Evolutionary conservation across 768 basidiomycete genomes (phyloP), one percentile per base, ranked within the genome.

Genomic region (Lactarius quietus): DNA sequence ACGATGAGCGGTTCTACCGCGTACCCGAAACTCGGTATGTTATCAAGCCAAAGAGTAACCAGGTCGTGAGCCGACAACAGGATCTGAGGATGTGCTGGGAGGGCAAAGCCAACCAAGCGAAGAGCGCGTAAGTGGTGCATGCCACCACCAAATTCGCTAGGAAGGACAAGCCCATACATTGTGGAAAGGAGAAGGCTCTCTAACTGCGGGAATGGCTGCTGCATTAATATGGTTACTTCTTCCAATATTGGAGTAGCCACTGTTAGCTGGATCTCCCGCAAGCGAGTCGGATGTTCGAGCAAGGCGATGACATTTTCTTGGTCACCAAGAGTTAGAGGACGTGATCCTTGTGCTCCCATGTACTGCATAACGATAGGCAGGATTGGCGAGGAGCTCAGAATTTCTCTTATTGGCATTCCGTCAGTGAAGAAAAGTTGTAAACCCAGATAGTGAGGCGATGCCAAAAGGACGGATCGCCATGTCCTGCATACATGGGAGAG

Each of bases 331-430:
- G 35, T 5, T 18, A 53, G 38, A 17, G 38, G 26, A 57, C 29
- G 29, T 8, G 41, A 28, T 28, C 31, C 35, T 48, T 33, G 20
- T 15, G 20, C 9, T 14, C 15, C 28, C 35, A 33, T 33, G 28
- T 64, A 64, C 17, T 23, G 56, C 38, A 64, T 64, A 17, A 58
- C n/a, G 36, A 64, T 59, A 18, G 63, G 63, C 8, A 64, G 35
- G 15, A 9, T 4, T n/a, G 63, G 57, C 63, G 57, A 64, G 48
- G 29, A 58, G n/a, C 31, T 28, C 29, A 64, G 28, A 31, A n/a
- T 33, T 3, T 64, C n/a, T 23, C n/a, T 28, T 36, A 64, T 52
- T 20, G 63, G 51, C 9, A 38, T 43, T 28, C 57, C 63, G 31
- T 54, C 23, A 36, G 63, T 59, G n/a, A 57, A 64, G 28, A 53